These are phyloP conservation scores for Simplicillium sp. DNA, from an alignment of 2,329 filamentous ascomycete genomes.

Conservation along the genomic window DNA sequence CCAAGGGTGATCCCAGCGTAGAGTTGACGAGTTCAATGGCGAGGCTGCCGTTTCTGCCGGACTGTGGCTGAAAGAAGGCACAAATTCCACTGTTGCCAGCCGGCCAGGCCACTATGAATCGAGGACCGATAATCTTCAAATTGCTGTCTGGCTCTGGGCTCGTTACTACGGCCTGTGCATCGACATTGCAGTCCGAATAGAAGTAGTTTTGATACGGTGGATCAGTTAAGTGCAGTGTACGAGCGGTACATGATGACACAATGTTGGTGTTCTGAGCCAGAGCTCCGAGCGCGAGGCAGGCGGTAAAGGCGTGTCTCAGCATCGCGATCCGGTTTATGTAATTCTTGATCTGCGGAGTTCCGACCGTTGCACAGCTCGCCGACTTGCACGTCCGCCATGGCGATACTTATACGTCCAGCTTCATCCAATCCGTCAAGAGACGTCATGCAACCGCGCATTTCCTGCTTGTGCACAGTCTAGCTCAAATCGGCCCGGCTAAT, in stretches of 20 bases:
- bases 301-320: too few species aligned
- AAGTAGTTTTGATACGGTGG: constrained; percentile 57
- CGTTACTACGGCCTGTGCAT: constrained; percentile 51
- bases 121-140: constrained; percentile 43
- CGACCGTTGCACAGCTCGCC: too few species aligned
- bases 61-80: constrained; percentile 45
- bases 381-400: too few species aligned
- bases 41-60: constrained; percentile 42
- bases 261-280: too few species aligned
- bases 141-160: constrained; percentile 44
- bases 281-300: too few species aligned
- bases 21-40: constrained; percentile 42
- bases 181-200: constrained; percentile 52
- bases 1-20: constrained; percentile 32
- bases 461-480: too few species aligned
- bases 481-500: too few species aligned
- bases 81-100: constrained; percentile 54
- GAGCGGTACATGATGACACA: constrained; percentile 3
- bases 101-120: constrained; percentile 55
- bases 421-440: too few species aligned
- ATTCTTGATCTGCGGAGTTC: too few species aligned
- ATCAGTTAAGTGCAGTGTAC: constrained; percentile 32
- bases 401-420: too few species aligned
- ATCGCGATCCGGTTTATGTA: too few species aligned
- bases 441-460: too few species aligned